A percentile compares a stretch with the other conserved stretches of the same genome.
These are phyloP conservation scores for Penstemon barbatus DNA, from an alignment of 257 asterid genomes.

Conservation along the genomic window DNA sequence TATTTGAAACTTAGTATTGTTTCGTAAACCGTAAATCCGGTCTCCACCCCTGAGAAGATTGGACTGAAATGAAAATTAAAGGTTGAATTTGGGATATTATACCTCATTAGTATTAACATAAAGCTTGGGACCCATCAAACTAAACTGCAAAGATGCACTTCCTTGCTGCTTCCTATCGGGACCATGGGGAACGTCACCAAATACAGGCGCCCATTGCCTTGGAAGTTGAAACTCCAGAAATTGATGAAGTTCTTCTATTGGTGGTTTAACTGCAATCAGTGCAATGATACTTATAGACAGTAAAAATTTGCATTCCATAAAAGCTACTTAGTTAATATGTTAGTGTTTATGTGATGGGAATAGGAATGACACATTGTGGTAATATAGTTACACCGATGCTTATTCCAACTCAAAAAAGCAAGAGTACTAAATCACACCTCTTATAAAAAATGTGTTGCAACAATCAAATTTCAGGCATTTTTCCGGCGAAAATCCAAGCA, in stretches of 20 bases:
- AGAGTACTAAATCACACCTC: too few species aligned
- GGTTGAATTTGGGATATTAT: background rate
- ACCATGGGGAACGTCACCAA: conserved; percentile 70
- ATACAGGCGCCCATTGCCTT: conserved; percentile 84
- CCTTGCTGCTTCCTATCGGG: conserved; percentile 71
- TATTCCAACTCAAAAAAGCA: background rate
- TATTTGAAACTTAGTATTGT: too few species aligned
- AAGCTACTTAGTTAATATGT: conserved; percentile 12
- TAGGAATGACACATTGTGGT: conserved; percentile 9
- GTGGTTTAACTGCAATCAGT: conserved; percentile 68
- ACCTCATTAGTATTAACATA: conserved; percentile 69
- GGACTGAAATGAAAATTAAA: background rate
- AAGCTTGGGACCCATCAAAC: conserved; percentile 86
- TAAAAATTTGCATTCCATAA: conserved; percentile 15
- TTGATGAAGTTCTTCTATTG: conserved; percentile 71
- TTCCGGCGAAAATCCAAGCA: too few species aligned
- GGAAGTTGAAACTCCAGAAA: conserved; percentile 83
- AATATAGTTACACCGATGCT: background rate
- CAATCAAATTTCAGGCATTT: too few species aligned
- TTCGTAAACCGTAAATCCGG: too few species aligned
- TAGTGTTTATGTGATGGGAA: conserved; percentile 7
- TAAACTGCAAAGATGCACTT: conserved; percentile 70
- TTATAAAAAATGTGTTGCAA: too few species aligned
- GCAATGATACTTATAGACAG: background rate
- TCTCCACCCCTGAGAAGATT: too few species aligned